Evolutionary conservation across 176 grass and related monocot species (phyloP).

Genomic region (Dendrocalamus sinicus): DNA sequence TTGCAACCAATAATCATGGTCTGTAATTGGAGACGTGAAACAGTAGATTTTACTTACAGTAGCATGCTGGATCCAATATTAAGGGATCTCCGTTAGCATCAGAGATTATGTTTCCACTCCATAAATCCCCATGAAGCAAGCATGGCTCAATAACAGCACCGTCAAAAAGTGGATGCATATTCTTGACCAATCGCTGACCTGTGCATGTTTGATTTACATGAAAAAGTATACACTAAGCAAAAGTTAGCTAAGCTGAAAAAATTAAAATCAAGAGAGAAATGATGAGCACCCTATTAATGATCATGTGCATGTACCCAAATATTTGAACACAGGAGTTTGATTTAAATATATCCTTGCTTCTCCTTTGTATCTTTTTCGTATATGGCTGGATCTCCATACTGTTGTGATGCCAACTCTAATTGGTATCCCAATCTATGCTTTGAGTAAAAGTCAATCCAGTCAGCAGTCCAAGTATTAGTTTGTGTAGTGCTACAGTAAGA

Average conservation of each 20-base stretch:
- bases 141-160: constrained; percentile 74
- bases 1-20: neutral
- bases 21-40: neutral
- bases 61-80: constrained; percentile 97
- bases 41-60: constrained; percentile 61
- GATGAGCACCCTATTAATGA: neutral
- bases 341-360: neutral
- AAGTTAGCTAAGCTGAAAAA: constrained; percentile 7
- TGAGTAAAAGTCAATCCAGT: constrained; percentile 82
- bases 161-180: constrained; percentile 70
- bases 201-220: neutral
- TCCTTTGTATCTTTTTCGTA: constrained; percentile 62
- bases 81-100: constrained; percentile 82
- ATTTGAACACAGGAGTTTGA: neutral
- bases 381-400: constrained; percentile 70
- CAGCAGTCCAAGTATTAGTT: constrained; percentile 79
- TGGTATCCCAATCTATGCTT: constrained; percentile 84
- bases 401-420: constrained; percentile 49
- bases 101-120: constrained; percentile 92
- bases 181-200: constrained; percentile 77
- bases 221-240: neutral
- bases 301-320: neutral
- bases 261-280: neutral
- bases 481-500: constrained; percentile 68
- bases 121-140: constrained; percentile 94